phyloP scores from a whole-genome alignment of 2,329 filamentous ascomycete species.

The Penicillium sp. region DNA sequence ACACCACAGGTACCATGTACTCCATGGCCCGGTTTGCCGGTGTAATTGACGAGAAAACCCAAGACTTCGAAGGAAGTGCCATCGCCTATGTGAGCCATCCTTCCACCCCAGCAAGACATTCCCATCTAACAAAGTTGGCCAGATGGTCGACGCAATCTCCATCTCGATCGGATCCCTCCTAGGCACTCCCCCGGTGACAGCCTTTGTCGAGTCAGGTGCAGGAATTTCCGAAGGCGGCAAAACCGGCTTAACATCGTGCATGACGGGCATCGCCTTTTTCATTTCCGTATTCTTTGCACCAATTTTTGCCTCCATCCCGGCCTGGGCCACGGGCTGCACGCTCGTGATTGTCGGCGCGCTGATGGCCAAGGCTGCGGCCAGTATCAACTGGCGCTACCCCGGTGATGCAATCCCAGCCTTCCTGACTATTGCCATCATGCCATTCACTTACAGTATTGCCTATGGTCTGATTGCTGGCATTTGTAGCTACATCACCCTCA shows the following conservation, averaged over 20 bases:
- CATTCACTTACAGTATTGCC: constrained; percentile 83
- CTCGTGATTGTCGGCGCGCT: constrained; percentile 80
- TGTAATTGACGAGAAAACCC: constrained; percentile 72
- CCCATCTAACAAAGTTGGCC: constrained; percentile 20
- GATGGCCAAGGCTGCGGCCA: constrained; percentile 71
- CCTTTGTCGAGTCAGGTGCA: constrained; percentile 83
- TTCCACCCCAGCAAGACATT: constrained; percentile 34
- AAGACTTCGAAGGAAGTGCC: constrained; percentile 82
- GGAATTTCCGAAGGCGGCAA: constrained; percentile 83
- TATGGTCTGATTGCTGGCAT: constrained; percentile 81
- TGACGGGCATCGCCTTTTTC: constrained; percentile 77
- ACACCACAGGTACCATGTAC: constrained; percentile 80
- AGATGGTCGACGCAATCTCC: constrained; percentile 67
- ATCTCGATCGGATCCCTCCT: constrained; percentile 77
- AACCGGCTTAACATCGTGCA: constrained; percentile 76
- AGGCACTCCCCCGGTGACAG: constrained; percentile 74
- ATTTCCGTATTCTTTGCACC: constrained; percentile 84
- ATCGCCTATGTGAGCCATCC: constrained; percentile 60
- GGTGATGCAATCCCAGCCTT: constrained; percentile 82
- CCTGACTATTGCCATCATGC: constrained; percentile 78
- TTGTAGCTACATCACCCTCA: constrained; percentile 69
- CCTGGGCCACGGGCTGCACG: constrained; percentile 86
- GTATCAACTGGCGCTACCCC: constrained; percentile 86
- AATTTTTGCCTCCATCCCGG: constrained; percentile 82
- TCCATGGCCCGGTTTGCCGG: constrained; percentile 82